Evolutionary conservation across 2,329 filamentous ascomycete species (phyloP).

Genomic region (Penicillium olsonii): DNA sequence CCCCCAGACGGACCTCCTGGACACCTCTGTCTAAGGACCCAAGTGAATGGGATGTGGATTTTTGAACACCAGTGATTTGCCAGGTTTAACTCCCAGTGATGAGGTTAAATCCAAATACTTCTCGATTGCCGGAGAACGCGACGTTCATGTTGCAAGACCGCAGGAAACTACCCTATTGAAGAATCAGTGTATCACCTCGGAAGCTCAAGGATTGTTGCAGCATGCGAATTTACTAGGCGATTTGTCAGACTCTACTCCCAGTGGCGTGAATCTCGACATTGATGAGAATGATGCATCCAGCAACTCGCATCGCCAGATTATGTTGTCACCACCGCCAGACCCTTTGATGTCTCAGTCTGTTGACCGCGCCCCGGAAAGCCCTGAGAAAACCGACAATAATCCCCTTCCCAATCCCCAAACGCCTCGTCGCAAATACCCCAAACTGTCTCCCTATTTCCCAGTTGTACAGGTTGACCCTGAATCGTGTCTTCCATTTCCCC

Average conservation of each 20-base stretch:
- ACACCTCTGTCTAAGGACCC: conserved; percentile 17
- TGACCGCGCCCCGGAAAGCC: neutral
- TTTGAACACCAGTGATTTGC: conserved; percentile 43
- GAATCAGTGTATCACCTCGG: neutral
- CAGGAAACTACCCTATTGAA: neutral
- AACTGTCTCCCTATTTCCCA: conserved; percentile 48
- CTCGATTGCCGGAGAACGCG: neutral
- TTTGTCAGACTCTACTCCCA: no score
- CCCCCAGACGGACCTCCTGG: neutral
- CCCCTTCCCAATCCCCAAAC: conserved; percentile 11
- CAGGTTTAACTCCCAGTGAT: conserved; percentile 38
- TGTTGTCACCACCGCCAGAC: neutral
- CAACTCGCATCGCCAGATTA: no score
- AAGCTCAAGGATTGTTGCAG: no score
- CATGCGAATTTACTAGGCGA: no score
- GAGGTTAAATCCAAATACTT: conserved; percentile 44
- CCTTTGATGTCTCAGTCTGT: neutral
- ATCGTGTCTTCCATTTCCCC: conserved; percentile 63
- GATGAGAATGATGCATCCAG: no score
- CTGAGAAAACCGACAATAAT: conserved; percentile 2
- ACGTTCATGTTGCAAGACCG: neutral
- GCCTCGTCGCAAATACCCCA: conserved; percentile 26
- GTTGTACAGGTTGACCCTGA: conserved; percentile 32
- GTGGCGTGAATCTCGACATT: no score
- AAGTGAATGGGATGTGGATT: conserved; percentile 31